These are phyloP conservation scores for Ophiostoma quercus DNA, from an alignment of 2,329 filamentous ascomycete genomes.

Conservation along the genomic window DNA sequence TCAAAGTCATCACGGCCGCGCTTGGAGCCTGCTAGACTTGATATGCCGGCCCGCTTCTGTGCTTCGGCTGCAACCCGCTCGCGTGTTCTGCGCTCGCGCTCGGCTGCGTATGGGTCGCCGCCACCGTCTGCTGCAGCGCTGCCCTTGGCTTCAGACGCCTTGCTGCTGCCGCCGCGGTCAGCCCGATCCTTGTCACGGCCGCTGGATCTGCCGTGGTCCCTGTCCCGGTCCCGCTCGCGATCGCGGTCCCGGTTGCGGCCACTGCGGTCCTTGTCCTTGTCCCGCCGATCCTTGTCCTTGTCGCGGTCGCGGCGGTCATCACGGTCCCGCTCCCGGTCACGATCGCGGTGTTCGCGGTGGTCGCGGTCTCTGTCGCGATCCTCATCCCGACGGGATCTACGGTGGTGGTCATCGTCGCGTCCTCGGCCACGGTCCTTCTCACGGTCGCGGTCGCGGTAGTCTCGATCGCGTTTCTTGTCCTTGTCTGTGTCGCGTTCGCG, in stretches of 20 bases:
- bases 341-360: constrained; percentile 5
- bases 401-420: constrained; percentile 10
- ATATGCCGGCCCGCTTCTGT: constrained; percentile 49
- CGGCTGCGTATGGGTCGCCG: constrained; percentile 60
- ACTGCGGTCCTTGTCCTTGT: constrained; percentile 17
- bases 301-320: constrained; percentile 27
- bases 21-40: constrained; percentile 48
- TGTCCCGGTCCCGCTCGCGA: constrained; percentile 30
- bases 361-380: constrained; percentile 23
- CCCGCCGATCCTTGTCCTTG: constrained; percentile 4
- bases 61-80: constrained; percentile 64
- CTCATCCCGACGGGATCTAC: constrained; percentile 18
- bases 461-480: constrained; percentile 38
- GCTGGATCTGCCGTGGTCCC: constrained; percentile 28
- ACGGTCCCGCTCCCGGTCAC: constrained; percentile 9
- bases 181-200: constrained; percentile 25
- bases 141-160: neutral
- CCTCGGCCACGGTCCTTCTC: constrained; percentile 28
- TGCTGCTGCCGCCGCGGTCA: constrained; percentile 30
- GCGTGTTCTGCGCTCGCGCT: constrained; percentile 61
- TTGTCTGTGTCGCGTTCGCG: constrained; percentile 28
- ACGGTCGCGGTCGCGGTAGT: constrained; percentile 21
- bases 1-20: constrained; percentile 47
- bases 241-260: constrained; percentile 22
- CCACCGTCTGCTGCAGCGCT: constrained; percentile 11